phyloP scores from a whole-genome alignment of 768 basidiomycete genomes.

The Hygrophoropsis aurantiaca region DNA sequence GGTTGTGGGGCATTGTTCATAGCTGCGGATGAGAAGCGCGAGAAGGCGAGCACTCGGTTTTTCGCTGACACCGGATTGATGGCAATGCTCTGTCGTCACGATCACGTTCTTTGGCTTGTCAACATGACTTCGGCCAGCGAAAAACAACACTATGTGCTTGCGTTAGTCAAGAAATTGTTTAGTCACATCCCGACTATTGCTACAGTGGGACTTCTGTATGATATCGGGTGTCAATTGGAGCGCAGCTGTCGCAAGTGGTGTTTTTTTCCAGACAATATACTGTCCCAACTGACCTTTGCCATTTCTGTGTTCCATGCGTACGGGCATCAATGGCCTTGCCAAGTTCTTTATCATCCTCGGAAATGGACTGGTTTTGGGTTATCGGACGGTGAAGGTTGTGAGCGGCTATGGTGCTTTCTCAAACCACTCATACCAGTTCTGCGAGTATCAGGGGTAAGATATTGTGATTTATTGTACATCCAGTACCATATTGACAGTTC shows the following conservation, averaged over 20 bases:
- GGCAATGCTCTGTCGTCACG: constrained; percentile 7
- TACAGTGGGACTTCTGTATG: neutral
- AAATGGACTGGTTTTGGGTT: constrained; percentile 23
- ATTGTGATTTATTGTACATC: neutral
- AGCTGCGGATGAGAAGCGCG: constrained; percentile 5
- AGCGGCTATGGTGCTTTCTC: constrained; percentile 33
- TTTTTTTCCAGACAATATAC: neutral
- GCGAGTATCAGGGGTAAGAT: constrained; percentile 17
- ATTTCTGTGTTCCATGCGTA: constrained; percentile 34
- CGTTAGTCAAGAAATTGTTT: constrained; percentile 4
- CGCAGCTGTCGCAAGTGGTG: neutral
- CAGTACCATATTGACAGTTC: neutral
- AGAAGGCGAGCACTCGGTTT: constrained; percentile 9
- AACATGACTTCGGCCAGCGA: constrained; percentile 13
- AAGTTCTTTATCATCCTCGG: constrained; percentile 34
- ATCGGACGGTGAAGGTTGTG: constrained; percentile 37
- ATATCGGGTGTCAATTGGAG: neutral
- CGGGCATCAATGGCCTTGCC: constrained; percentile 32
- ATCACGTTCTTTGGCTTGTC: constrained; percentile 7
- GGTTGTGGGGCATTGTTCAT: constrained; percentile 30
- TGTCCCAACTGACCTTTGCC: constrained; percentile 15
- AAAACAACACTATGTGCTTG: constrained; percentile 11
- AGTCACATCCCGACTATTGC: neutral
- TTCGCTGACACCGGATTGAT: constrained; percentile 1
- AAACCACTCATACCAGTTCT: constrained; percentile 18